Base-by-base conservation (phyloP, 2,329 filamentous ascomycete genomes). In the Colletotrichum somersetense region DNA sequence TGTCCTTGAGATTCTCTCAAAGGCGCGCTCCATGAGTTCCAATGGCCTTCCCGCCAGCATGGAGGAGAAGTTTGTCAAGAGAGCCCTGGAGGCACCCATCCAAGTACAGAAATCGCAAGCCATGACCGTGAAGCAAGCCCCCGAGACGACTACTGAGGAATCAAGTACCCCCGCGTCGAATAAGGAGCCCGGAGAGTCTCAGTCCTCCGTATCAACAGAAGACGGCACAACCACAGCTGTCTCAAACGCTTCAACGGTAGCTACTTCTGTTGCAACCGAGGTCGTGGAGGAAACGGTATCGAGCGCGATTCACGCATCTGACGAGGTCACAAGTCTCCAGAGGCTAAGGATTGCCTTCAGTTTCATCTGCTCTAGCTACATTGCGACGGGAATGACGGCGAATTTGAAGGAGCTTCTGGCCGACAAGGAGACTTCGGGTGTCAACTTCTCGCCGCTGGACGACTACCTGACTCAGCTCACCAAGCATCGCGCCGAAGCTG, bases 51-150 rank as follows among this genome's bases (percentile, higher is more conserved):
- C 96, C 1, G 83, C 85, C 8, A 97, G 92, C 76, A 88, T 99
- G 86, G 96, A 98, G 79, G 93, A 96, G 58, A 91, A 89, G 53
- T 97, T 97, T 76, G 90, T 99, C 11, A 89, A 87, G 63, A 92
- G 92, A 77, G 88, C 89, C 2, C 85, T 99, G 6, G 93, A 96
- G 76, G 88, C 91, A 5, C 96, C 96, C 0, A 85, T 97, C 55
- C 84, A 93, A 76, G 89, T 89, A 42, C 85, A 95, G 52, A 91
- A 87, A 77, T 86, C 89, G 57, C 87, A 91, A 67, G 85, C 89
- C 62, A 75, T 75, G 52, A 71, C 73, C 5, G 70, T 44, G 18
- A 66, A 63, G 56, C 20, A 56, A 14, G 35, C 38, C 26, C 18
- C 23, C n/a, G 62, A 67, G 10, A 33, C 50, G 10, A 65, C 64